These are phyloP conservation scores for Puccinia novopanici DNA, from an alignment of 1,284 basidiomycete species.

Conservation along the genomic window DNA sequence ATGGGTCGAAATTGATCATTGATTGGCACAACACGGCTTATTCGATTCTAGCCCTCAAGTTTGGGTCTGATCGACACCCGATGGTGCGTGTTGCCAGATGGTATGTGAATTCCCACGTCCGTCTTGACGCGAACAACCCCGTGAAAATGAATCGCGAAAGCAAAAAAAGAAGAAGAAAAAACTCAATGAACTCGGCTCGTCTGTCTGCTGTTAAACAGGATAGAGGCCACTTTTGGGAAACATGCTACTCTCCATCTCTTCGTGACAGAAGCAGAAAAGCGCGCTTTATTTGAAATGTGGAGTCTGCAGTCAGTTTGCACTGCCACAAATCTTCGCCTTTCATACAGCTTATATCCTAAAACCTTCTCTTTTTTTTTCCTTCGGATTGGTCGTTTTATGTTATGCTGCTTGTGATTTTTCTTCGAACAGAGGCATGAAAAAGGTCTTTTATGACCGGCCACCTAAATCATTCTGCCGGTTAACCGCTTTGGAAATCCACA, in stretches of 20 bases:
- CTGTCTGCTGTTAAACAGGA: conserved; percentile 63
- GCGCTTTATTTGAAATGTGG: conserved; percentile 74
- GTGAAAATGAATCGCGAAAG: neutral
- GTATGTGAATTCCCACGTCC: conserved; percentile 61
- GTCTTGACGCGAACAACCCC: neutral
- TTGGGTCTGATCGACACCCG: conserved; percentile 67
- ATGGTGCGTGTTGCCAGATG: conserved; percentile 74
- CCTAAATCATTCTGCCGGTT: conserved; percentile 75
- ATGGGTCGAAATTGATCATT: conserved; percentile 81
- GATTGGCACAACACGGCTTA: conserved; percentile 99
- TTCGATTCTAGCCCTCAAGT: conserved; percentile 81
- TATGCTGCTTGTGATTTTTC: conserved; percentile 57
- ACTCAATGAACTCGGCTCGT: neutral
- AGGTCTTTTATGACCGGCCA: conserved; percentile 81
- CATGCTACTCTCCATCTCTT: conserved; percentile 86
- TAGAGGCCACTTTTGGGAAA: conserved; percentile 76
- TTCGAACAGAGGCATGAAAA: conserved; percentile 31
- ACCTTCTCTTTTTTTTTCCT: neutral
- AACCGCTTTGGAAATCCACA: conserved; percentile 71
- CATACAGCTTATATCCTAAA: conserved; percentile 42
- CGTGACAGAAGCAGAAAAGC: conserved; percentile 84
- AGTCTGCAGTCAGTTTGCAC: conserved; percentile 68
- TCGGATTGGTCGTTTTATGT: neutral
- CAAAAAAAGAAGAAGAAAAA: neutral
- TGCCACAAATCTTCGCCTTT: too few species aligned